Evolutionary conservation across 805 yeast species (phyloP).

Genomic region (Wickerhamomyces strasburgensis): DNA sequence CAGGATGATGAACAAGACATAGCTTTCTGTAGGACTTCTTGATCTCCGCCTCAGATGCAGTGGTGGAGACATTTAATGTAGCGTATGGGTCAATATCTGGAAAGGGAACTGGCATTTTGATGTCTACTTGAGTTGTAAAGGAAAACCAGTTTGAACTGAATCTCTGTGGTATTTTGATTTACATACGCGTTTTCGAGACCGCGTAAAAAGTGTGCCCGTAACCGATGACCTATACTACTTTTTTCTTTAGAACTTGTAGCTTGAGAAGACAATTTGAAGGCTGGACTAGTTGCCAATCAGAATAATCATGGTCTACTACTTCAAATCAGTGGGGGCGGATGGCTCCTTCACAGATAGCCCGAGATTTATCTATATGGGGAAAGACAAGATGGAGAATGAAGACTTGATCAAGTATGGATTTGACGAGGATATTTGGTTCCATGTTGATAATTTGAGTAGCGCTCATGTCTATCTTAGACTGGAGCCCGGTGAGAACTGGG

Average conservation of each 20-base stretch:
- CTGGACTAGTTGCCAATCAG: background rate
- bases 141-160: too few relatives aligned
- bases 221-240: too few relatives aligned
- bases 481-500: constrained; percentile 39
- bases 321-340: constrained; percentile 32
- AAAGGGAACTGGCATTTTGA: constrained; percentile 31
- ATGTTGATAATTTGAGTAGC: constrained; percentile 69
- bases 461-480: constrained; percentile 72
- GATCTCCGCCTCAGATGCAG: constrained; percentile 47
- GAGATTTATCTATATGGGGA: constrained; percentile 57
- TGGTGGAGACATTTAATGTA: constrained; percentile 36
- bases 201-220: too few relatives aligned
- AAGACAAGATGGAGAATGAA: constrained; percentile 68
- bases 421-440: constrained; percentile 73
- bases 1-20: constrained; percentile 69
- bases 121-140: too few relatives aligned
- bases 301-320: constrained; percentile 41
- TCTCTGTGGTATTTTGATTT: too few relatives aligned
- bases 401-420: constrained; percentile 56
- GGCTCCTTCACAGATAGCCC: constrained; percentile 27
- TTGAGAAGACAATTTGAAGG: background rate
- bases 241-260: background rate
- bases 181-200: too few relatives aligned
- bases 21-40: constrained; percentile 63
- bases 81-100: constrained; percentile 62